Conservation (phyloP, 768 basidiomycete genomes). For the Amanita thiersii region DNA sequence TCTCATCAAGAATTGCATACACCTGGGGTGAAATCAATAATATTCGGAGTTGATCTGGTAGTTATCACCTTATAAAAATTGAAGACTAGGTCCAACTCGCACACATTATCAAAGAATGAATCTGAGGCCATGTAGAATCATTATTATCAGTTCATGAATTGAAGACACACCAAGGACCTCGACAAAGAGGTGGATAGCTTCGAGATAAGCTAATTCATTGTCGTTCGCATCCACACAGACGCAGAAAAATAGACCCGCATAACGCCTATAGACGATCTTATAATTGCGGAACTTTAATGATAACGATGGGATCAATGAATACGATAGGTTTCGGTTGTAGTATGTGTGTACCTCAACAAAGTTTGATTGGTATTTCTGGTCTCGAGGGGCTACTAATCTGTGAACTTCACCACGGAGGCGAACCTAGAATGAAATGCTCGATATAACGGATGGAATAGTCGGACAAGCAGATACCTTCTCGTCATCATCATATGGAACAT, state of each 20-base stretch:
- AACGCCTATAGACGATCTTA: constrained; percentile 95
- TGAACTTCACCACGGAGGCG: constrained; percentile 95
- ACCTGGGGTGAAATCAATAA: constrained; percentile 44
- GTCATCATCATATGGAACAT: constrained; percentile 97
- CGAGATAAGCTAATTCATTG: constrained; percentile 94
- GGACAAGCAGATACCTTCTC: constrained; percentile 63
- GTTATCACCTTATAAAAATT: constrained; percentile 88
- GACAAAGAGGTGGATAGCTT: constrained; percentile 97
- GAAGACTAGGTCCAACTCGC: constrained; percentile 96
- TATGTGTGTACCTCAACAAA: constrained; percentile 99
- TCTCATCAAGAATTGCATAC: constrained; percentile 96
- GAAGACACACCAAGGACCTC: constrained; percentile 79
- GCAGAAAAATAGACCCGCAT: constrained; percentile 97
- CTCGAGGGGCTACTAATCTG: constrained; percentile 88
- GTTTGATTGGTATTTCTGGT: constrained; percentile 99
- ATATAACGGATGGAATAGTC: not conserved
- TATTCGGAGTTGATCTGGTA: not conserved
- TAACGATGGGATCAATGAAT: constrained; percentile 7
- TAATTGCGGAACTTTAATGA: constrained; percentile 82
- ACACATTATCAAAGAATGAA: constrained; percentile 98
- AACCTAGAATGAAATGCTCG: constrained; percentile 44
- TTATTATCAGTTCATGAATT: not conserved
- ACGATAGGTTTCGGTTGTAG: constrained; percentile 2
- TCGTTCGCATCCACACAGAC: constrained; percentile 97
- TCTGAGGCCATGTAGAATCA: constrained; percentile 36